Evolutionary conservation across 225 moss, liverwort and hornwort genomes (phyloP).

Genomic region (Neckera pumila): DNA sequence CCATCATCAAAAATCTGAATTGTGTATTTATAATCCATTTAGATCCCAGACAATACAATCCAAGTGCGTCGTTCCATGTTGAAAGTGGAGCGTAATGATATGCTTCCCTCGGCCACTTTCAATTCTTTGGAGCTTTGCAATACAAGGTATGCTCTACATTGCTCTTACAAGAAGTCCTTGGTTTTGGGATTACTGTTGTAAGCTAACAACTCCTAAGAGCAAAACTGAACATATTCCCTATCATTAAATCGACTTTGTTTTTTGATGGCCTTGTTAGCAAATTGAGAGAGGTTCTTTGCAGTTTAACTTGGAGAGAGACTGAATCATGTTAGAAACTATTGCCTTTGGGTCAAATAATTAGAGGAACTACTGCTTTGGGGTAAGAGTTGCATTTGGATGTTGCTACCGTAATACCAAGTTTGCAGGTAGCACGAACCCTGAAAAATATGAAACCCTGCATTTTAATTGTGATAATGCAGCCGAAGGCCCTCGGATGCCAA

Average conservation of each 20-base stretch:
- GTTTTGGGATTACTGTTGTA: not conserved
- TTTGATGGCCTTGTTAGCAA: not conserved
- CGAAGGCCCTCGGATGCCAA: constrained; percentile 3
- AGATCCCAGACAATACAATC: constrained; percentile 27
- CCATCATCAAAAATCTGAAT: not conserved
- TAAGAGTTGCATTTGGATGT: not conserved
- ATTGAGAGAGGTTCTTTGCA: not conserved
- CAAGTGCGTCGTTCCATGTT: constrained; percentile 33
- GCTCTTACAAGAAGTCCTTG: not conserved
- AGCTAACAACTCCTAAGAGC: not conserved
- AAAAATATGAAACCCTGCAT: not conserved
- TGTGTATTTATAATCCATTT: not conserved
- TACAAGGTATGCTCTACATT: constrained; percentile 16
- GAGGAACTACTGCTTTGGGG: not conserved
- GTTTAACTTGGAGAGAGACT: not conserved
- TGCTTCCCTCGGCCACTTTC: not conserved
- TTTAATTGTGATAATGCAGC: not conserved
- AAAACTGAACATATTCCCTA: not conserved
- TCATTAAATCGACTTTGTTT: not conserved
- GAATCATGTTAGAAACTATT: not conserved
- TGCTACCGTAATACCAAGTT: not conserved
- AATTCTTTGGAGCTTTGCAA: constrained; percentile 34
- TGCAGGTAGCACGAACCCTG: not conserved
- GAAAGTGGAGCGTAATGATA: constrained; percentile 21
- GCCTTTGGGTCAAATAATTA: not conserved